Conservation (phyloP, 2,329 filamentous ascomycete species). For the Hymenoscyphus repandus region DNA sequence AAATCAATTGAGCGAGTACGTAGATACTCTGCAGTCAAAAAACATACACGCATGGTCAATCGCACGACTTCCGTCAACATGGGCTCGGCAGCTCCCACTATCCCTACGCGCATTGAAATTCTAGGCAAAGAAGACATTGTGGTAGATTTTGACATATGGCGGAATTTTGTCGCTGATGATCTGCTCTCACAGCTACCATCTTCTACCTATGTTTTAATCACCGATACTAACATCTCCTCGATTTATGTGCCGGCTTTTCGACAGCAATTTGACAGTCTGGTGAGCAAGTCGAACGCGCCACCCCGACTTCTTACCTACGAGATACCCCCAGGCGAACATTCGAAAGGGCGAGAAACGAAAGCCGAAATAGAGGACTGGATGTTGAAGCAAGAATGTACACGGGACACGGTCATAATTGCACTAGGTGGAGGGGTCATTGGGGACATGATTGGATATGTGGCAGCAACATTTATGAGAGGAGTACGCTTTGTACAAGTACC, state of each 20-base stretch:
- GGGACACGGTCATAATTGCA: constrained; percentile 92
- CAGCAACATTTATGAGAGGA: constrained; percentile 97
- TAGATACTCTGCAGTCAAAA: no score
- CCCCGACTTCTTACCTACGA: constrained; percentile 77
- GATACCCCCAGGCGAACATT: constrained; percentile 87
- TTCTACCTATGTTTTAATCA: constrained; percentile 93
- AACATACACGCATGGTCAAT: no score
- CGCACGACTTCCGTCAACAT: constrained; percentile 8
- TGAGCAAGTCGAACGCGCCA: constrained; percentile 33
- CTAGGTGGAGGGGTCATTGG: constrained; percentile 95
- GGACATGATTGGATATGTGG: constrained; percentile 96
- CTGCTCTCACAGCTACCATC: constrained; percentile 71
- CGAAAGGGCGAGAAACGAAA: constrained; percentile 90
- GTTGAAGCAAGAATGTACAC: constrained; percentile 82
- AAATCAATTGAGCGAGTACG: no score
- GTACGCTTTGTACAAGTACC: constrained; percentile 95
- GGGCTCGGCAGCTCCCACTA: constrained; percentile 19
- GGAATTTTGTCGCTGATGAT: constrained; percentile 73
- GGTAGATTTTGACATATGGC: constrained; percentile 88
- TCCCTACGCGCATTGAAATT: constrained; percentile 64
- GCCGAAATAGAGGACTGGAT: constrained; percentile 98
- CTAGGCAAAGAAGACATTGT: constrained; percentile 86
- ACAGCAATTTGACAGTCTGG: constrained; percentile 52
- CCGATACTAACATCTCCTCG: constrained; percentile 84
- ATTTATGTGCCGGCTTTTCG: constrained; percentile 78